Evolutionary conservation across 371 early-diverging fungal genomes (phyloP), one percentile per base, ranked within the genome.

Genomic region (Globomyces sp.): DNA sequence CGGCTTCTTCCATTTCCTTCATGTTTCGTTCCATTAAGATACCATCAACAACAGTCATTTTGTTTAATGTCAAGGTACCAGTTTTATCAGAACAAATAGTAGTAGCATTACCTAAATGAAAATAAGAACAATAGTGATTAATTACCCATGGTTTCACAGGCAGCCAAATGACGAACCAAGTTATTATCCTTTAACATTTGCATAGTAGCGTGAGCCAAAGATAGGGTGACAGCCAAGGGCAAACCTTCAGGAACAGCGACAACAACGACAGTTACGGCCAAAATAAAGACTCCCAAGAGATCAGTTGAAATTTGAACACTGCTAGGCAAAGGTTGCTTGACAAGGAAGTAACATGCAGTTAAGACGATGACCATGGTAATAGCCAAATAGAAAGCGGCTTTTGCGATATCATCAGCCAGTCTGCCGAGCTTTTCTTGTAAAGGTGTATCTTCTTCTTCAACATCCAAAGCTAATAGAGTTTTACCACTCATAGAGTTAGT

Each of bases 241-340:
- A 98, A 80, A 58, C 99, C 99, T 81, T 98, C 99, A n/a, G 99
- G 97, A 3, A 97, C 96, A 50, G 96, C 95, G 39, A 96, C 96
- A 8, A 95, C 98, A 49, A 96, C 89, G 58, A 98, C 89, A 8
- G 96, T 93, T 59, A 85, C 75, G 36, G 75, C 78, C 4, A 70
- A 57, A 48, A 85, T 76, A 57, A 81, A 41, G 64, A 95, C 90
- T 57, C 82, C 83, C 64, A 92, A 80, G 74, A 94, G 80, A 45
- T 83, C 73, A 47, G 89, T 82, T 64, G 87, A 82, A 68, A 92
- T 84, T 37, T 83, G 82, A 53, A 70, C 77, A 46, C 69, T 74
- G 37, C 24, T 13, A 43, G n/a, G 36, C 13, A 24, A 39, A 13
- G 89, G 52, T 2, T 86, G 77, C 52, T 80, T 81, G 58, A 79